Evolutionary conservation across 495 filamentous ascomycete genomes (phyloP).

Genomic region (Penicillium nucicola): DNA sequence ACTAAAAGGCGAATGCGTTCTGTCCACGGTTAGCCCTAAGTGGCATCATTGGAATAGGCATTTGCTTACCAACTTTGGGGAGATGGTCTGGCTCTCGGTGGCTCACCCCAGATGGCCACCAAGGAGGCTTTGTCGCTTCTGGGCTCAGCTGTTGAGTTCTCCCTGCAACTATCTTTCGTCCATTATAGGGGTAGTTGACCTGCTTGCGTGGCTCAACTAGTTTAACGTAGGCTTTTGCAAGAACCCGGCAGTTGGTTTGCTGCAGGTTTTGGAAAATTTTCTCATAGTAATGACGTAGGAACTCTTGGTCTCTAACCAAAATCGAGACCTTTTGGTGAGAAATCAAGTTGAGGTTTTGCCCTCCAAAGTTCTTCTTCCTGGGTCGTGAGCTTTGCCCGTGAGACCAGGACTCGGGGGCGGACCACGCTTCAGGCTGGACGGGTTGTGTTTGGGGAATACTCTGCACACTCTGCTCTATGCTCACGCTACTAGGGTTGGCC

Average conservation of each 20-base stretch:
- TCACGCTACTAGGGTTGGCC: not conserved
- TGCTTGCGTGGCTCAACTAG: slow-evolving; percentile 83
- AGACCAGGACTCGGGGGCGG: not conserved
- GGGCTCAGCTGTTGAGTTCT: slow-evolving; percentile 34
- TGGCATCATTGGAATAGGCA: not conserved
- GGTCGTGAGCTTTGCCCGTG: not conserved
- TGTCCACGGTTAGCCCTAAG: slow-evolving; percentile 17
- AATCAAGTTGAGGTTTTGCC: slow-evolving; percentile 29
- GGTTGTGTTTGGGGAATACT: not conserved
- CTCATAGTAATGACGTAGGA: slow-evolving; percentile 58
- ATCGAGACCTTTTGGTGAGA: slow-evolving; percentile 37
- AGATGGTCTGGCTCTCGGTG: slow-evolving; percentile 82
- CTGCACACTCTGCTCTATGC: not conserved
- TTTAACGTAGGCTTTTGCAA: slow-evolving; percentile 78
- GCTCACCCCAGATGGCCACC: slow-evolving; percentile 70
- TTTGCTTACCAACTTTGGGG: slow-evolving; percentile 58
- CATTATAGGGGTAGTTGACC: slow-evolving; percentile 74
- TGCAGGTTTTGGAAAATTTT: slow-evolving; percentile 64
- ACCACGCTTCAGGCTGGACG: slow-evolving; percentile 12
- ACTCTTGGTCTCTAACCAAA: slow-evolving; percentile 48
- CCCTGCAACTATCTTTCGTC: slow-evolving; percentile 41
- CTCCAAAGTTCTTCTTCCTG: slow-evolving; percentile 23
- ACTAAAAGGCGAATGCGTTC: slow-evolving; percentile 59
- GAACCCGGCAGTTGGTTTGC: slow-evolving; percentile 63
- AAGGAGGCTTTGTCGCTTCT: slow-evolving; percentile 55